Conservation (phyloP, 371 early-diverging fungal genomes). For the Mucor irregularis region DNA sequence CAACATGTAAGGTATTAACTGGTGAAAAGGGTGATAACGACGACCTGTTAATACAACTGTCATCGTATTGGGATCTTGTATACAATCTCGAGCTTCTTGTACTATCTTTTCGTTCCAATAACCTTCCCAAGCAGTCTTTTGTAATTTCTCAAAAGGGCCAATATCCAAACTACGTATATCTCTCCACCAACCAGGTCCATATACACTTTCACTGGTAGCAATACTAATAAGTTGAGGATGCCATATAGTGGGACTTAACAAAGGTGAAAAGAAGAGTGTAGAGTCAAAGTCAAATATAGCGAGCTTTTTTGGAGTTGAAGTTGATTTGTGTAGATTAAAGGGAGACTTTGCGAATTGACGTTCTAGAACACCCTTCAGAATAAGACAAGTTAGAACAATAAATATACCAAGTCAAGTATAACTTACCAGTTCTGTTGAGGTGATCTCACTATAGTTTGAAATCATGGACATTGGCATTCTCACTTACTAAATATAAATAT, state of each 20-base stretch:
- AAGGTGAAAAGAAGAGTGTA: constrained; percentile 84
- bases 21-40: constrained; percentile 53
- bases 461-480: constrained; percentile 14
- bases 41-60: constrained; percentile 62
- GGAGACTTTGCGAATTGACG: constrained; percentile 18
- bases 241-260: constrained; percentile 80
- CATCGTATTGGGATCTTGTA: constrained; percentile 41
- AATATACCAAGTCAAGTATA: not conserved
- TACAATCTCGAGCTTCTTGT: constrained; percentile 23
- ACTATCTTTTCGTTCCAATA: constrained; percentile 47
- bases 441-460: constrained; percentile 4
- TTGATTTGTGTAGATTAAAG: not conserved
- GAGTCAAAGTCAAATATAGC: constrained; percentile 88
- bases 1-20: constrained; percentile 40
- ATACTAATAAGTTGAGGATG: constrained; percentile 49
- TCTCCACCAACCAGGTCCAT: constrained; percentile 73
- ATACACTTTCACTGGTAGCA: constrained; percentile 56
- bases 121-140: constrained; percentile 30
- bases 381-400: not conserved
- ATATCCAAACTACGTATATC: constrained; percentile 52
- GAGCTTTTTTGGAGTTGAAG: constrained; percentile 20
- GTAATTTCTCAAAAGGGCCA: constrained; percentile 14
- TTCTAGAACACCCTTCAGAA: constrained; percentile 13
- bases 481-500: not conserved
- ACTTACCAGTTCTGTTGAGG: constrained; percentile 7